These are phyloP conservation scores for Dendrobium huoshanense DNA, from an alignment of 106 monocot species.

Conservation along the genomic window DNA sequence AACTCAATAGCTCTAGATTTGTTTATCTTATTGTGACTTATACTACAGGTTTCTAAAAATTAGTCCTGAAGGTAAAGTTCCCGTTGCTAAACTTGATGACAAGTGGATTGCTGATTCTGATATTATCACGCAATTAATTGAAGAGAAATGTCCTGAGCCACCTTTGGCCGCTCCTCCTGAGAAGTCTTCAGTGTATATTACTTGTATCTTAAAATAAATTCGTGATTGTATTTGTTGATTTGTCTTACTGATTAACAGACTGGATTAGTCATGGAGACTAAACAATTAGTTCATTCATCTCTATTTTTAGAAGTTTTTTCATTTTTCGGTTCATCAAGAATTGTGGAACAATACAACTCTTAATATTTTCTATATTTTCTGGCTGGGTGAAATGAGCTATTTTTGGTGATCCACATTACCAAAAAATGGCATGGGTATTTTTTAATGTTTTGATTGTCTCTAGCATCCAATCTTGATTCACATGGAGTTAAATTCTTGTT, in stretches of 20 bases:
- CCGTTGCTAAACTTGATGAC: slow-evolving; percentile 49
- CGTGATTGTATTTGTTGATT: neutral
- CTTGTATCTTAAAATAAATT: neutral
- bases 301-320: neutral
- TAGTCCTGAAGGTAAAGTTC: slow-evolving; percentile 59
- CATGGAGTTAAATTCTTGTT: neutral
- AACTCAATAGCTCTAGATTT: neutral
- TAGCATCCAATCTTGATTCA: neutral
- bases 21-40: neutral
- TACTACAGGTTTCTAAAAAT: slow-evolving; percentile 42
- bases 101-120: slow-evolving; percentile 73
- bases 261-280: neutral
- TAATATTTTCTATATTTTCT: neutral
- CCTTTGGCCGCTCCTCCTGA: slow-evolving; percentile 43
- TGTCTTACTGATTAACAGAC: neutral
- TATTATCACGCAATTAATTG: slow-evolving; percentile 50
- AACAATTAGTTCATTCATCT: neutral
- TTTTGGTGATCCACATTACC: neutral
- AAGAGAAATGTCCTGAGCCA: slow-evolving; percentile 61
- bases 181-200: slow-evolving; percentile 40
- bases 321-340: neutral
- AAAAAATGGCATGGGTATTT: neutral
- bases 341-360: neutral
- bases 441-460: neutral
- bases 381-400: neutral